Base-by-base conservation (phyloP, 495 filamentous ascomycete genomes). In the Aspergillus haitiensis region DNA sequence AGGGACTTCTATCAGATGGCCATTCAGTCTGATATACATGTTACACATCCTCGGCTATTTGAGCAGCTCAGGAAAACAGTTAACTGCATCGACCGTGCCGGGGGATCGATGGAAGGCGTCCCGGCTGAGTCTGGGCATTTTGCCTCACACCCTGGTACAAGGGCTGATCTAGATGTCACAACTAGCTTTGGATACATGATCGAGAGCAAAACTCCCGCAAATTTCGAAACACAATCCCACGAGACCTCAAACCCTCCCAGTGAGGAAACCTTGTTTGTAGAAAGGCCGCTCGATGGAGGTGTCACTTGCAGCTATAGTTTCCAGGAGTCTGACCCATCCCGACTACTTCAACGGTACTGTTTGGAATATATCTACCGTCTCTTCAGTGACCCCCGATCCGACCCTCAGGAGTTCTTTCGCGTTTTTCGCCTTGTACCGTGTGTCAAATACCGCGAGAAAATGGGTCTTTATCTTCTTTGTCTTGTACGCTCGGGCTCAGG, bases 391-490 rank as follows among this genome's bases (percentile, higher is more conserved):
- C 72, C 83, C 2, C 67, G 75, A 50, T 70, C 82, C 2, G 76
- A 83, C 0, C 75, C 79, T 7, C 64, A 75, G 11, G 73, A 72
- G 0, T 71, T 88, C 51, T 70, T 76, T 32, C 78, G 82, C 46
- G 73, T 87, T 31, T 93, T 92, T 64, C 83, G 82, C 51, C 87
- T 92, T 59, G 82, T 85, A 9, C 70, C 88, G 15, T 78, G 84
- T 48, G 78, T 84, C 55, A 77, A 78, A 34, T 73, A 77, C 3
- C 66, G 69, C 18, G 75, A 83, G 2, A 70, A 78, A 40, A 80
- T 88, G 55, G 59, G 75, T 27, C 62, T 68, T 0, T 72, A 76
- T 2, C 73, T 87, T 16, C 62, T 58, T 16, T 58, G 66, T 4
- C 64, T 81, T 2, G 59, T 62, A 4, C 52, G 47, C 3, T 57